Percentiles rank a stretch among this genome's conserved stretches.
Conservation (phyloP, 805 yeast genomes). For the Wickerhamiella sergipiensis region DNA sequence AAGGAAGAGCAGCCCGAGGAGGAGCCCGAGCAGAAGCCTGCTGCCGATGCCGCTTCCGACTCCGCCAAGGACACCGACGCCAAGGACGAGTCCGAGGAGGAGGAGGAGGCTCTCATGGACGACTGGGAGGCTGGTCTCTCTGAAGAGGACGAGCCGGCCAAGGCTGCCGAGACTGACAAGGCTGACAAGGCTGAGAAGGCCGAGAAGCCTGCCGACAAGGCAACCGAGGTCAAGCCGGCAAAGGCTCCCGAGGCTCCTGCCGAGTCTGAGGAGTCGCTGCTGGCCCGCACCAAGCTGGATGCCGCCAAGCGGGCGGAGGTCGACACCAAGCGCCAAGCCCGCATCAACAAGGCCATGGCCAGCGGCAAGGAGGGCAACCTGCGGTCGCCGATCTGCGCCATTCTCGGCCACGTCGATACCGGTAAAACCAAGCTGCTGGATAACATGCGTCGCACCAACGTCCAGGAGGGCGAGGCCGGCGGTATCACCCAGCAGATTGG, state of each 20-base stretch:
- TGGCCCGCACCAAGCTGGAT: slow-evolving; percentile 18
- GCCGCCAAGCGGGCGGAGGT: slow-evolving; percentile 29
- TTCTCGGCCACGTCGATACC: slow-evolving; percentile 98
- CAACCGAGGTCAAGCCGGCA: slow-evolving; percentile 44
- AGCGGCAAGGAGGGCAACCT: slow-evolving; percentile 38
- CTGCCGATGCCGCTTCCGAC: not conserved
- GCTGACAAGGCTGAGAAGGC: slow-evolving; percentile 8
- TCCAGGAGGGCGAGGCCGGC: slow-evolving; percentile 99
- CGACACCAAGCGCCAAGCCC: slow-evolving; percentile 28
- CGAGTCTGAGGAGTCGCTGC: slow-evolving; percentile 16
- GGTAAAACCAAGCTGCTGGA: slow-evolving; percentile 97
- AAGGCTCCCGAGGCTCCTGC: slow-evolving; percentile 14
- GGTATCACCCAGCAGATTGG: slow-evolving; percentile 99
- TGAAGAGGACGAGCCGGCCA: slow-evolving; percentile 24
- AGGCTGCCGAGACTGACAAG: not conserved
- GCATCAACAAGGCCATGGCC: slow-evolving; percentile 25
- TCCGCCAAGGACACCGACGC: slow-evolving; percentile 5
- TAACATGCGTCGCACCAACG: slow-evolving; percentile 95
- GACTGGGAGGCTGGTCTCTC: slow-evolving; percentile 70
- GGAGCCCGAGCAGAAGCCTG: slow-evolving; percentile 6
- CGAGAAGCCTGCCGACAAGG: slow-evolving; percentile 19
- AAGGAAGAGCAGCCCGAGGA: not conserved
- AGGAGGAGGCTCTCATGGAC: slow-evolving; percentile 52
- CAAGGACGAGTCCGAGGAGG: slow-evolving; percentile 30
- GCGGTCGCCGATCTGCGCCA: slow-evolving; percentile 98